Evolutionary conservation across 805 yeast species (phyloP).

Genomic region (Lachancea nothofagi): DNA sequence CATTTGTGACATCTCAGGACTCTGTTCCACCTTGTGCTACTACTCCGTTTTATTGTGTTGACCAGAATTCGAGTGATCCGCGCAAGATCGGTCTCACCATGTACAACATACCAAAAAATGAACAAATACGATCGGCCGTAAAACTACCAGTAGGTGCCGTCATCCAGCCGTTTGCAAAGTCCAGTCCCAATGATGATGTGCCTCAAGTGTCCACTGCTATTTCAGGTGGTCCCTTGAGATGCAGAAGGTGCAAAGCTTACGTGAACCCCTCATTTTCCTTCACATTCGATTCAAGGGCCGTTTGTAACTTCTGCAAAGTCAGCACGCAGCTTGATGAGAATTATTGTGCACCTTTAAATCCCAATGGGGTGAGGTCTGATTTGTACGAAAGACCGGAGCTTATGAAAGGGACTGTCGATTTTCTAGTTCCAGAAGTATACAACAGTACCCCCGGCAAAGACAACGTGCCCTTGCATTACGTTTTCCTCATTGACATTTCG

Average conservation of each 20-base stretch:
- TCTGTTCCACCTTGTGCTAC: conserved; percentile 82
- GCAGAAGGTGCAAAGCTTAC: conserved; percentile 87
- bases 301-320: conserved; percentile 84
- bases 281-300: conserved; percentile 53
- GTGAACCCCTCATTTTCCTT: conserved; percentile 76
- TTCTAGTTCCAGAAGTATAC: conserved; percentile 69
- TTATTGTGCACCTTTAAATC: conserved; percentile 58
- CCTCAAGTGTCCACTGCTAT: conserved; percentile 47
- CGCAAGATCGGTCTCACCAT: conserved; percentile 70
- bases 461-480: conserved; percentile 54
- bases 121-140: conserved; percentile 60
- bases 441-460: conserved; percentile 41
- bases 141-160: conserved; percentile 78
- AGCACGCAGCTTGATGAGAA: conserved; percentile 63
- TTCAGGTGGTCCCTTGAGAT: conserved; percentile 69
- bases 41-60: conserved; percentile 59
- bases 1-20: conserved; percentile 69
- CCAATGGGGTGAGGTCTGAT: conserved; percentile 59
- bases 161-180: conserved; percentile 78
- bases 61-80: conserved; percentile 83
- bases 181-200: conserved; percentile 45
- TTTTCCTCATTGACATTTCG: conserved; percentile 69
- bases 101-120: conserved; percentile 77
- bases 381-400: conserved; percentile 60
- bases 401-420: conserved; percentile 77